These are phyloP conservation scores for Aurantiochytrium sp. DNA, from an alignment of 108 stramenopile species.

Conservation along the genomic window DNA sequence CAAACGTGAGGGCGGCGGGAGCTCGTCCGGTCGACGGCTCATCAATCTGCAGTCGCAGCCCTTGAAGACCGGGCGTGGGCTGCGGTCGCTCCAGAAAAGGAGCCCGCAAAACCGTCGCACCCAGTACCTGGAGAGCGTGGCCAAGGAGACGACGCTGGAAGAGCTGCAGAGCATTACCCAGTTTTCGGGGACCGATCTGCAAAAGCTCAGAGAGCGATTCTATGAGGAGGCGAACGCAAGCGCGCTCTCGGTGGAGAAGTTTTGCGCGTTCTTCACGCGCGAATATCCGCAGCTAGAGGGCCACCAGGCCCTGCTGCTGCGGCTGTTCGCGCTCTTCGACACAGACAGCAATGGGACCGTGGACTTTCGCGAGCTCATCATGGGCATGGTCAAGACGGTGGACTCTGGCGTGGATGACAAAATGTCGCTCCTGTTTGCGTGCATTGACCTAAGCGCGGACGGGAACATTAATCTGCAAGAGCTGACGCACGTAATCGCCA, in stretches of 20 bases:
- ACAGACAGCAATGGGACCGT: constrained; percentile 3
- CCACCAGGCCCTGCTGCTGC: constrained; percentile 8
- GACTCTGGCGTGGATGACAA: neutral
- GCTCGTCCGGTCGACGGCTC: too few relatives aligned
- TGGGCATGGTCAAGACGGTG: neutral
- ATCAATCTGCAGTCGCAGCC: too few relatives aligned
- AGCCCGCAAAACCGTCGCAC: neutral
- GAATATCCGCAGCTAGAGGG: constrained; percentile 14
- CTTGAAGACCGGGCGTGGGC: neutral
- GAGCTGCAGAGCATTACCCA: constrained; percentile 10
- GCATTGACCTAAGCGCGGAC: neutral
- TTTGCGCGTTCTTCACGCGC: neutral
- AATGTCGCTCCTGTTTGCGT: neutral
- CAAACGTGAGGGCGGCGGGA: too few relatives aligned
- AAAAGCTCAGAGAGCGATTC: neutral
- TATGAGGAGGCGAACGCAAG: neutral
- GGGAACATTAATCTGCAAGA: constrained; percentile 16
- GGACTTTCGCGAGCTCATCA: neutral
- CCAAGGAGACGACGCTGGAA: neutral
- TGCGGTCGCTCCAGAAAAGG: too few relatives aligned
- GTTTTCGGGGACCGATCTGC: neutral
- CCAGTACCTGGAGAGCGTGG: neutral
- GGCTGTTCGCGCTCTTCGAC: constrained; percentile 15
- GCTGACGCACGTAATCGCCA: constrained; percentile 8
- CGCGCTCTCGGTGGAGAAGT: neutral